Evolutionary conservation across 495 filamentous ascomycete species (phyloP).

Genomic region (Neurospora sp.): DNA sequence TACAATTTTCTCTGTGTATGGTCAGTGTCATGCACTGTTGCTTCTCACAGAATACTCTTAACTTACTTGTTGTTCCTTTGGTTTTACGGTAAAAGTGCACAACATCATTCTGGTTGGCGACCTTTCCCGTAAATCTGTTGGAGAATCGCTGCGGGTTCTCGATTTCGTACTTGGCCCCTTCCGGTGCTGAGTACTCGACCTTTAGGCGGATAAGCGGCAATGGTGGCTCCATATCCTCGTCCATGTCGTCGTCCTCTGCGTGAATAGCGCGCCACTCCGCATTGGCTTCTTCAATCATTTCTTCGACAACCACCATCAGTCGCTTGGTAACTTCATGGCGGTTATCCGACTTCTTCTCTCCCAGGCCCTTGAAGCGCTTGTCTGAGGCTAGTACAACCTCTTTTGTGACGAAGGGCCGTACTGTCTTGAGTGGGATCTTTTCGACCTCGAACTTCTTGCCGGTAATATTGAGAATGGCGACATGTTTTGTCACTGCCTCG

Average conservation of each 20-base stretch:
- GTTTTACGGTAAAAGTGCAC: slow-evolving; percentile 90
- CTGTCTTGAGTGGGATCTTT: slow-evolving; percentile 72
- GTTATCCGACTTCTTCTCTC: slow-evolving; percentile 69
- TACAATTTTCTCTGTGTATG: slow-evolving; percentile 21
- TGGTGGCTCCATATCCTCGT: slow-evolving; percentile 55
- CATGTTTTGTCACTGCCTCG: slow-evolving; percentile 86
- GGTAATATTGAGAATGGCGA: slow-evolving; percentile 73
- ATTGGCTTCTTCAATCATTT: slow-evolving; percentile 79
- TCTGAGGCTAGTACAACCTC: slow-evolving; percentile 75
- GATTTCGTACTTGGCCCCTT: slow-evolving; percentile 76
- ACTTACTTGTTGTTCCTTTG: slow-evolving; percentile 28
- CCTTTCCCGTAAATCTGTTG: slow-evolving; percentile 79
- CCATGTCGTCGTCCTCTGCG: slow-evolving; percentile 33
- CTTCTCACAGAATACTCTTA: not conserved
- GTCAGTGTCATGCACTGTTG: slow-evolving; percentile 3
- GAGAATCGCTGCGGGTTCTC: slow-evolving; percentile 98
- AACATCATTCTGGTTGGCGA: slow-evolving; percentile 90
- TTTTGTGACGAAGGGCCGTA: slow-evolving; percentile 79
- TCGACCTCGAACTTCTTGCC: slow-evolving; percentile 76
- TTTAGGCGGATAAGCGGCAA: slow-evolving; percentile 78
- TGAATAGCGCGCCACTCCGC: slow-evolving; percentile 69
- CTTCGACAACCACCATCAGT: slow-evolving; percentile 66
- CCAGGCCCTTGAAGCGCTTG: slow-evolving; percentile 59
- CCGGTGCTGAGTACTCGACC: slow-evolving; percentile 82
- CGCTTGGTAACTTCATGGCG: slow-evolving; percentile 65